Evolutionary conservation across 2,329 filamentous ascomycete genomes (phyloP), one percentile per base, ranked within the genome.

Genomic region (Apiospora koreana): DNA sequence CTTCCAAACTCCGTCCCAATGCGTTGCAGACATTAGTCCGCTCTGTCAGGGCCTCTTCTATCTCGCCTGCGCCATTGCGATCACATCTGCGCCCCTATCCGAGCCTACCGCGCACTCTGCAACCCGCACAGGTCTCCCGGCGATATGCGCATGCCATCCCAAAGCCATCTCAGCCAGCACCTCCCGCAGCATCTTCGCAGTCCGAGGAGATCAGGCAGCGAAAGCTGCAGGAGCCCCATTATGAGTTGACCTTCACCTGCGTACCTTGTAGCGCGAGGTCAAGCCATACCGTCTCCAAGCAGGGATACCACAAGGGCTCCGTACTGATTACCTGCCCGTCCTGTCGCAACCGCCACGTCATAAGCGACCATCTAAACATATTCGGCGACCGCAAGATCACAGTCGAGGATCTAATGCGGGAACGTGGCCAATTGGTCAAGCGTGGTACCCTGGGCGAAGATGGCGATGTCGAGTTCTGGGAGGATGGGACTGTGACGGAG

Each of bases 391-490:
- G 86, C 65, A 85, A 87, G 69, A 80, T 93, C 70, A 94, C 93
- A 0, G 83, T 96, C 41, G 93, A 97, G 80, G 92, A 95, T 72
- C 81, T 98, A 67, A 88, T 96, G 83, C 84, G 86, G 71, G 90
- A 94, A 74, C 92, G 92, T 77, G 95, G 95, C 6, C 87, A 90
- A 73, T 82, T 93, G 1, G 87, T 95, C 71, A 93, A 92, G 84
- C 89, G 89, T 72, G 92, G 93, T 23, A 89, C 87, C 38, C 78
- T 95, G 42, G 89, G 92, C 68, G 88, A 90, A 74, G 91, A 95
- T 74, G 94, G 94, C n/a, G 93, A 97, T 79, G 83, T 98, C 65
- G 95, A 98, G 80, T 96, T 98, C 75, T 97, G 94, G 92, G 92
- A 93, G 41, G 93, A 97, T 74, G 89, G 91, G 21, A 82, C 83